These are phyloP conservation scores for Mucor lusitanicus DNA, from an alignment of 371 early-diverging fungal species.

Conservation along the genomic window DNA sequence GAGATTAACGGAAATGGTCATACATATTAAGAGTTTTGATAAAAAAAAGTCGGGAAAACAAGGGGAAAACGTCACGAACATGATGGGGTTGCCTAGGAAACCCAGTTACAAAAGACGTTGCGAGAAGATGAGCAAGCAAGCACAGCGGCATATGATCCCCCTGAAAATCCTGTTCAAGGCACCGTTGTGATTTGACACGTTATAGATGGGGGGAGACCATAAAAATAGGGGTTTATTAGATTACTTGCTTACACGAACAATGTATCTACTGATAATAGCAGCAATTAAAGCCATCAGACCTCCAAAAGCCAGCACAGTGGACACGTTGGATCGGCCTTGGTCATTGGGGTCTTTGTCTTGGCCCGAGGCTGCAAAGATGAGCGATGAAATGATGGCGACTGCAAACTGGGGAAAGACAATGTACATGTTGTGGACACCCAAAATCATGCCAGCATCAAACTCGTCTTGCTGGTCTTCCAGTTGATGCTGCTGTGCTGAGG, in stretches of 20 bases:
- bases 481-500: not conserved
- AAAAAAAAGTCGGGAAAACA: not conserved
- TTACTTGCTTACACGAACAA: conserved; percentile 25
- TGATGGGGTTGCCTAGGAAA: not conserved
- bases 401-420: conserved; percentile 78
- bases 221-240: too few species aligned
- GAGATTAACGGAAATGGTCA: not conserved
- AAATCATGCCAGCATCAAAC: conserved; percentile 62
- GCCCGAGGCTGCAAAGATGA: conserved; percentile 46
- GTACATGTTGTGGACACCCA: conserved; percentile 83
- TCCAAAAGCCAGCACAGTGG: conserved; percentile 56
- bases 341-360: not conserved
- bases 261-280: conserved; percentile 39
- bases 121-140: too few species aligned
- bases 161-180: too few species aligned
- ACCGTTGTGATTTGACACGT: too few species aligned
- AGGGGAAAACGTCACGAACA: not conserved
- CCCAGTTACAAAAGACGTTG: too few species aligned
- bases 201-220: too few species aligned
- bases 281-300: conserved; percentile 60
- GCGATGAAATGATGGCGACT: conserved; percentile 51
- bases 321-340: conserved; percentile 33
- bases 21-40: not conserved
- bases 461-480: conserved; percentile 23
- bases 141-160: too few species aligned